Conservation (phyloP, 148 eudicot genomes). For the Vaccinium vitisidaea region DNA sequence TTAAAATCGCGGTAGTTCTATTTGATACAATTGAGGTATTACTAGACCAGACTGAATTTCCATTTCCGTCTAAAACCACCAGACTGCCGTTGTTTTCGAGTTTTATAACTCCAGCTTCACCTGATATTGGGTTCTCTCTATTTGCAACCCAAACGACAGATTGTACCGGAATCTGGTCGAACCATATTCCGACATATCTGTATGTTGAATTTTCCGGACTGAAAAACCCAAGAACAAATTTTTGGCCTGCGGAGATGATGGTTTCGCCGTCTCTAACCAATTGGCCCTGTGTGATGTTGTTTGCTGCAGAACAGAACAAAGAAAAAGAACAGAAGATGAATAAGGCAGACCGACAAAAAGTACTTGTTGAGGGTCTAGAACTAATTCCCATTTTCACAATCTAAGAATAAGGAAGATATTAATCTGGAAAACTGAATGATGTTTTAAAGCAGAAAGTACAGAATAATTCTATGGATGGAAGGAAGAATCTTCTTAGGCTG, state of each 20-base stretch:
- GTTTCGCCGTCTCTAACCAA: slow-evolving; percentile 35
- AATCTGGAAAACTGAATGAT: not conserved
- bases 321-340: not conserved
- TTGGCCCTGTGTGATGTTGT: slow-evolving; percentile 27
- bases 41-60: slow-evolving; percentile 35
- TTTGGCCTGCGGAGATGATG: slow-evolving; percentile 33
- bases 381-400: slow-evolving; percentile 1
- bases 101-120: slow-evolving; percentile 29
- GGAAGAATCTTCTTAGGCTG: not conserved
- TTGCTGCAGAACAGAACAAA: slow-evolving; percentile 15
- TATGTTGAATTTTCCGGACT: slow-evolving; percentile 43
- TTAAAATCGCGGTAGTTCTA: slow-evolving; percentile 31
- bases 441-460: not conserved
- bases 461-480: not conserved
- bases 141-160: slow-evolving; percentile 68
- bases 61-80: slow-evolving; percentile 30
- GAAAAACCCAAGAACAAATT: slow-evolving; percentile 57
- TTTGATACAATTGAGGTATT: slow-evolving; percentile 15
- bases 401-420: not conserved
- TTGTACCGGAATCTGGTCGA: slow-evolving; percentile 24
- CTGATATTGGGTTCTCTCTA: slow-evolving; percentile 46
- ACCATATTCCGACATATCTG: slow-evolving; percentile 66
- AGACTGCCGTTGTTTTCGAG: slow-evolving; percentile 44
- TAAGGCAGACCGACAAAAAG: not conserved
- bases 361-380: not conserved